Base-by-base conservation (phyloP, 805 yeast genomes). In the Hagleromyces aurorensis region DNA sequence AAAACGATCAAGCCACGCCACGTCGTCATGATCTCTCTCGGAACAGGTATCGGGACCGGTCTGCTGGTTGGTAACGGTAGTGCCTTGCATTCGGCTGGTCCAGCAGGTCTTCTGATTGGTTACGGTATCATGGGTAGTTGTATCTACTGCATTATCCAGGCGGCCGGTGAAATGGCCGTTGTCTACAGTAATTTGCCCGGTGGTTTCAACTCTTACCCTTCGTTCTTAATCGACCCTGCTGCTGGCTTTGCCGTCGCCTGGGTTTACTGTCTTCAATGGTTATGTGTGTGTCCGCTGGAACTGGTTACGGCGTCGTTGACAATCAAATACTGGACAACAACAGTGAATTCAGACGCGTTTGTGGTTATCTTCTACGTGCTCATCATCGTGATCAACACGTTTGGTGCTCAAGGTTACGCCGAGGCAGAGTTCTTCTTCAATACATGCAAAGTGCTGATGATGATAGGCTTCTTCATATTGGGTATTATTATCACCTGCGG, bases 1-100 rank as follows among this genome's bases (percentile, higher is more conserved):
- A 43, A 45, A 29, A 43, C 46, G 13, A 50, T 52, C 23, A 48
- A 50, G 19, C 50, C 64, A 5, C 64, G 85, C 48, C 87, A 79
- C 54, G 62, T 80, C 46, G 72, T 76, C 36, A 71, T 81, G 78
- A 78, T 80, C 43, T 78, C 85, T 21, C 67, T 80, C 23, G 84
- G 84, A 18, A 80, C 84, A 19, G 73, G 79, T 42, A 73, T 78
- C 29, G 89, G 89, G 41, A 76, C 85, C 3, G 87, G 89, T 51
- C 56, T 79, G 33, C 72, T 80, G 40, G 75, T 80, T 28, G 85
- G 86, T 43, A 62, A 75, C 9, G 85, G 84, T 21, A 55, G 61
- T 12, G 69, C 80, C 3, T 63, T 80, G 40, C 50, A 57, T 18
- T 54, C 60, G 9, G 78, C 79, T 38, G 86, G 86, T 17, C 84